Evolutionary conservation across 192 early-diverging fungal species (phyloP).

Genomic region (Coemansia sp.): DNA sequence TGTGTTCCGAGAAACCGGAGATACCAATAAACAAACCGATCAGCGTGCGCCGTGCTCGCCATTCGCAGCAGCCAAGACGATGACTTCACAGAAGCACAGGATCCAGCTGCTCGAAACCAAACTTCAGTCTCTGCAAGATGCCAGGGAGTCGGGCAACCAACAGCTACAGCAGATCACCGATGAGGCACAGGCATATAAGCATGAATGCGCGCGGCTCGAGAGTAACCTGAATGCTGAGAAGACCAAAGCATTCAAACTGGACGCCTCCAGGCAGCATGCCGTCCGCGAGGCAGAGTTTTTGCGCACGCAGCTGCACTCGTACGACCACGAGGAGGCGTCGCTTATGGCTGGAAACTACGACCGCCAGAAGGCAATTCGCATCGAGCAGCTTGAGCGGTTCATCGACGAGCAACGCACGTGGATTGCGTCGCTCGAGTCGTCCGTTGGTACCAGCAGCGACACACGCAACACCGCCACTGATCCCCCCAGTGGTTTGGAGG

Average conservation of each 20-base stretch:
- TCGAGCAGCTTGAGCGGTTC: constrained; percentile 62
- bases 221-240: constrained; percentile 22
- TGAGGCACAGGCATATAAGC: background rate
- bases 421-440: constrained; percentile 13
- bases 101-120: constrained; percentile 20
- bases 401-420: constrained; percentile 60
- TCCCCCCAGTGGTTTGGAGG: background rate
- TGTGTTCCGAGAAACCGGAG: constrained; percentile 18
- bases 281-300: constrained; percentile 64
- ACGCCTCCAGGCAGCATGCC: constrained; percentile 56
- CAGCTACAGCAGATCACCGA: constrained; percentile 8
- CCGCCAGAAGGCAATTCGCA: constrained; percentile 58
- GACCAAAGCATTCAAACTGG: constrained; percentile 32
- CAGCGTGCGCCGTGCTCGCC: constrained; percentile 15
- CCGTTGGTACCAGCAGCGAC: background rate
- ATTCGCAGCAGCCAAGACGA: constrained; percentile 25
- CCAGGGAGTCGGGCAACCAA: background rate
- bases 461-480: too few species aligned
- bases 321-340: constrained; percentile 39
- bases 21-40: background rate
- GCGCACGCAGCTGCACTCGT: constrained; percentile 63
- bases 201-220: constrained; percentile 13
- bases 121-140: constrained; percentile 12
- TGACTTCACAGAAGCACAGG: constrained; percentile 22
- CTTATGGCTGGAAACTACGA: constrained; percentile 60